phyloP scores from a whole-genome alignment of 306 rosid genomes.

The Herpetospermum pedunculosum region DNA sequence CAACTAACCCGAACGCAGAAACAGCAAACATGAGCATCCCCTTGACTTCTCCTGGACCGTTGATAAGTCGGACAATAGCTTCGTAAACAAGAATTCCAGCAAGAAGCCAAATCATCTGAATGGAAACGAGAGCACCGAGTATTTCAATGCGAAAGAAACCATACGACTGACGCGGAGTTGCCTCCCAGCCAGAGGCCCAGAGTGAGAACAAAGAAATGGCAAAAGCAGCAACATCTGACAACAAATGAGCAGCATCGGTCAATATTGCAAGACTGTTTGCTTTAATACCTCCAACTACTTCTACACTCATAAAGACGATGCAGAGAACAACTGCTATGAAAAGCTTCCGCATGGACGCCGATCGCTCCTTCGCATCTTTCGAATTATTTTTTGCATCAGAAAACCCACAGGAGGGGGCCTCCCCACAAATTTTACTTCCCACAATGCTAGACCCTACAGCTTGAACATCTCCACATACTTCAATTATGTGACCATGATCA shows the following conservation, averaged over 20 bases:
- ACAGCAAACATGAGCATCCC: slow-evolving; percentile 47
- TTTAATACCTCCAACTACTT: slow-evolving; percentile 46
- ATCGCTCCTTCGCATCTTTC: slow-evolving; percentile 35
- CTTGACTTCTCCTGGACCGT: slow-evolving; percentile 37
- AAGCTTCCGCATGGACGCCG: slow-evolving; percentile 43
- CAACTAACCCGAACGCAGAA: slow-evolving; percentile 44
- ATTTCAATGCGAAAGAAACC: slow-evolving; percentile 54
- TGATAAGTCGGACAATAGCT: slow-evolving; percentile 34
- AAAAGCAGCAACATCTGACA: slow-evolving; percentile 56
- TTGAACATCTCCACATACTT: slow-evolving; percentile 30
- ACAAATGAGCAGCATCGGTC: slow-evolving; percentile 54
- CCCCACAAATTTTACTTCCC: slow-evolving; percentile 41
- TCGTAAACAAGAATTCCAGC: slow-evolving; percentile 55
- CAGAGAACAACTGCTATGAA: slow-evolving; percentile 37
- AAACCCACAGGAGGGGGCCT: slow-evolving; percentile 48
- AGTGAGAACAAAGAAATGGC: slow-evolving; percentile 47
- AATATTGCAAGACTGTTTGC: slow-evolving; percentile 62
- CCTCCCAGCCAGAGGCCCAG: slow-evolving; percentile 64
- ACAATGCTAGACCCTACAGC: slow-evolving; percentile 14
- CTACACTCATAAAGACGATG: slow-evolving; percentile 41
- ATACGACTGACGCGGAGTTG: slow-evolving; percentile 52
- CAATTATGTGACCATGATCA: slow-evolving; percentile 28
- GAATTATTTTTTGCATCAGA: slow-evolving; percentile 33
- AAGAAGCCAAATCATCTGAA: slow-evolving; percentile 65
- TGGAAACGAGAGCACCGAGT: slow-evolving; percentile 49